A percentile compares a stretch with the other conserved stretches of the same genome.
phyloP scores from a whole-genome alignment of 345 rosid species.

The Sonneratia alba region DNA sequence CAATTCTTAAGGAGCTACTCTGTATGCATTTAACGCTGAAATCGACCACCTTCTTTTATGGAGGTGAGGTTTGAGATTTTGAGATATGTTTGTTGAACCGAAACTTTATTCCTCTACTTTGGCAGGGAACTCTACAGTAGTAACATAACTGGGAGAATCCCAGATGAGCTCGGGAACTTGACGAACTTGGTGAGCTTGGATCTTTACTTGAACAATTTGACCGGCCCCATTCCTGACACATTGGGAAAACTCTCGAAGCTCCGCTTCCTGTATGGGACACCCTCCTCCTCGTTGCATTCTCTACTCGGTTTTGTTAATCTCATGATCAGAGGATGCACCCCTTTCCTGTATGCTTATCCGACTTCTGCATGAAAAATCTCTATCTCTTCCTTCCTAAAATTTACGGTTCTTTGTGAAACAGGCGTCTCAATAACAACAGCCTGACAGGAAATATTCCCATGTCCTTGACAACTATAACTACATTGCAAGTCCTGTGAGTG shows the following conservation, averaged over 20 bases:
- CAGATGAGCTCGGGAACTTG: slow-evolving; percentile 20
- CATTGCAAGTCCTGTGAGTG: slow-evolving; percentile 23
- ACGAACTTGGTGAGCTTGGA: slow-evolving; percentile 19
- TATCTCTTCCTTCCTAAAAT: background rate
- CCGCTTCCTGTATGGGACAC: slow-evolving; percentile 13
- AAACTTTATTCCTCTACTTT: slow-evolving; percentile 2
- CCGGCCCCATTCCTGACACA: slow-evolving; percentile 15
- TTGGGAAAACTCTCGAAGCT: slow-evolving; percentile 17
- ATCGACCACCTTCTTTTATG: background rate
- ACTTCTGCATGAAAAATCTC: background rate
- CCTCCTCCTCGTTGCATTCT: background rate
- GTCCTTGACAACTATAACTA: slow-evolving; percentile 8
- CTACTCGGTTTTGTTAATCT: background rate
- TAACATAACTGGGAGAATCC: slow-evolving; percentile 19
- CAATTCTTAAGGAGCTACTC: background rate
- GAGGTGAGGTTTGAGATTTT: background rate
- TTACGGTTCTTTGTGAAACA: background rate
- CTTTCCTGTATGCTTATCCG: background rate
- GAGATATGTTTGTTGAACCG: background rate
- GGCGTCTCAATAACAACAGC: slow-evolving; percentile 22
- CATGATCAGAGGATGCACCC: background rate
- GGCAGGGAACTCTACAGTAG: slow-evolving; percentile 21
- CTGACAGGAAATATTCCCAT: slow-evolving; percentile 12
- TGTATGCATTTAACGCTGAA: background rate
- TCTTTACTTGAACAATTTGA: slow-evolving; percentile 18